These are phyloP conservation scores for Somion occarium DNA, from an alignment of 1,284 basidiomycete species.

Conservation along the genomic window DNA sequence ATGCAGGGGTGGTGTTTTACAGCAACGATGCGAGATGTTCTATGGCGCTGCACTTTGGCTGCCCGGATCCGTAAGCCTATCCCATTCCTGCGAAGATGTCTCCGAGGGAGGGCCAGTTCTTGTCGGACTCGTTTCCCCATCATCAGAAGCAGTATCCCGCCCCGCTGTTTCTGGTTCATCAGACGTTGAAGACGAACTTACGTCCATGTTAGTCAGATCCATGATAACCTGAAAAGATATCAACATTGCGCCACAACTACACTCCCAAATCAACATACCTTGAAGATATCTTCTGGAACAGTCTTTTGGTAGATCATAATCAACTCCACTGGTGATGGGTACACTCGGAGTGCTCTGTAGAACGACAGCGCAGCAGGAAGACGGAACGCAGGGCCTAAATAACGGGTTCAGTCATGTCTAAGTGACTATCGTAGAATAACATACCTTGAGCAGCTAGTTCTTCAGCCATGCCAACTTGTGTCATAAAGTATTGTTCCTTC, in stretches of 20 bases:
- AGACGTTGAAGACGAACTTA: constrained; percentile 59
- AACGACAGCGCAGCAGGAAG: constrained; percentile 86
- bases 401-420: constrained; percentile 1
- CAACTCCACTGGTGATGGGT: constrained; percentile 90
- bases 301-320: constrained; percentile 93
- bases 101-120: constrained; percentile 70
- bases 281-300: constrained; percentile 83
- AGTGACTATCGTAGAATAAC: constrained; percentile 16
- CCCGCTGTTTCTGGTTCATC: constrained; percentile 19
- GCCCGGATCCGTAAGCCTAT: constrained; percentile 71
- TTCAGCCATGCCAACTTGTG: constrained; percentile 86
- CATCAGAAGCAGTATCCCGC: constrained; percentile 35
- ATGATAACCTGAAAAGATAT: constrained; percentile 62
- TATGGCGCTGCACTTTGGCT: constrained; percentile 35
- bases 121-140: constrained; percentile 51
- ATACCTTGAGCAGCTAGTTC: constrained; percentile 75
- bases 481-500: constrained; percentile 88
- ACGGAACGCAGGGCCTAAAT: constrained; percentile 68
- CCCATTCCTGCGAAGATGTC: constrained; percentile 83
- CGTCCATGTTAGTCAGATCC: constrained; percentile 85
- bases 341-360: constrained; percentile 91
- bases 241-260: constrained; percentile 6
- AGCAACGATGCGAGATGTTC: constrained; percentile 10
- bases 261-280: constrained; percentile 40
- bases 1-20: constrained; percentile 4